Evolutionary conservation across 495 filamentous ascomycete species (phyloP).

Genomic region (Trichodelitschia bisporula): DNA sequence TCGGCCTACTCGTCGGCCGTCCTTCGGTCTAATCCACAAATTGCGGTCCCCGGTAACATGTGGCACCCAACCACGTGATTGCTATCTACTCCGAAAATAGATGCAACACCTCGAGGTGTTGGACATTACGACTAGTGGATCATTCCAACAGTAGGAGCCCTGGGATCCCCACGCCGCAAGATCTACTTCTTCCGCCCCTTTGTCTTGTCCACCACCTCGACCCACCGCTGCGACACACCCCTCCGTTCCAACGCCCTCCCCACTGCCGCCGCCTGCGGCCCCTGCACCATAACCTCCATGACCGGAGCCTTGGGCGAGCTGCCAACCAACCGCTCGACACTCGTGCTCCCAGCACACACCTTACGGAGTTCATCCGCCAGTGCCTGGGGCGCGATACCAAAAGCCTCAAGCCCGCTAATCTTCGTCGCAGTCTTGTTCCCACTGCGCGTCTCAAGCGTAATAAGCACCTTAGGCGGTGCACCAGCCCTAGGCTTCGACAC

Average conservation of each 20-base stretch:
- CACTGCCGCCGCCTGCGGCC: slow-evolving; percentile 36
- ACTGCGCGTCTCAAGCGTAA: slow-evolving; percentile 37
- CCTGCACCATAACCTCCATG: slow-evolving; percentile 49
- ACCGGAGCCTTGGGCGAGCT: slow-evolving; percentile 33
- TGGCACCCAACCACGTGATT: no score
- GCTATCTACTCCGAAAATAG: no score
- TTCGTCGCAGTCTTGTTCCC: slow-evolving; percentile 46
- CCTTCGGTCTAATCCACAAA: no score
- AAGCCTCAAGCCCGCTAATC: slow-evolving; percentile 35
- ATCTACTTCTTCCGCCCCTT: slow-evolving; percentile 36
- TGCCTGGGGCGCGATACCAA: slow-evolving; percentile 31
- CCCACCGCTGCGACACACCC: slow-evolving; percentile 35
- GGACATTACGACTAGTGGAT: no score
- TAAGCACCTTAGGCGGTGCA: slow-evolving; percentile 28
- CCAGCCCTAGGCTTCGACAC: slow-evolving; percentile 33
- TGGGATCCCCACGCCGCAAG: no score
- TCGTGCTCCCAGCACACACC: slow-evolving; percentile 45
- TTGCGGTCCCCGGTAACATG: no score
- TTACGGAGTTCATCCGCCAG: slow-evolving; percentile 48
- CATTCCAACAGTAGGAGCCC: no score
- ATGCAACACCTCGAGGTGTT: no score
- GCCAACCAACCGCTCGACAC: slow-evolving; percentile 34
- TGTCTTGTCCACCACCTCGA: slow-evolving; percentile 43
- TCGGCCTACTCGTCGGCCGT: no score
- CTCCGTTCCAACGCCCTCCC: slow-evolving; percentile 33